Conservation (phyloP, 495 filamentous ascomycete genomes). For the Aspergillus egyptiacus region DNA sequence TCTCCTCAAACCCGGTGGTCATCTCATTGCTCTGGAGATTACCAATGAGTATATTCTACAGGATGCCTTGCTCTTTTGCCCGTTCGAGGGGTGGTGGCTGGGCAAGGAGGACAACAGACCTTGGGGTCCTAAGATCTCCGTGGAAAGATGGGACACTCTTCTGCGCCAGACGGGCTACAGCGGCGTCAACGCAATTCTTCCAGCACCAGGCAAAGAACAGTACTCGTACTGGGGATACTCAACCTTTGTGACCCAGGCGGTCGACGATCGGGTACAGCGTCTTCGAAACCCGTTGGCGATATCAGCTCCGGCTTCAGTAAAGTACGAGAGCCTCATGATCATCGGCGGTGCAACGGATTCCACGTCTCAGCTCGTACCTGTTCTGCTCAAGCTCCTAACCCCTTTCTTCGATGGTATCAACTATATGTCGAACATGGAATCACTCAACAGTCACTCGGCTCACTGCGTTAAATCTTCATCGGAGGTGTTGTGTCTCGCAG, state of each 20-base stretch:
- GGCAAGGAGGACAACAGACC: background rate
- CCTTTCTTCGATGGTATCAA: too few species aligned
- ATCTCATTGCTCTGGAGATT: background rate
- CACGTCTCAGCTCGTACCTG: too few species aligned
- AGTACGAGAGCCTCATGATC: background rate
- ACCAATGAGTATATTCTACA: background rate
- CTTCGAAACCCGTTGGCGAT: background rate
- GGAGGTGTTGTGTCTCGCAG: too few species aligned
- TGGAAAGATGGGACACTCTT: background rate
- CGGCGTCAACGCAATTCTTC: constrained; percentile 2
- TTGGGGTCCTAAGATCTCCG: background rate
- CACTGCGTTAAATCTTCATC: too few species aligned
- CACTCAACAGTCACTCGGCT: too few species aligned
- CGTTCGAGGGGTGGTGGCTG: constrained; percentile 6
- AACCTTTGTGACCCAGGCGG: constrained; percentile 3
- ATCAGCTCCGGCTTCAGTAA: background rate
- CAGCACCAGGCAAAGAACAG: background rate
- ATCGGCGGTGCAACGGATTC: background rate
- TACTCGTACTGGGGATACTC: background rate
- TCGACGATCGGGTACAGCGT: background rate
- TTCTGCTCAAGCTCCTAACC: too few species aligned
- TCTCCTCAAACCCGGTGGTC: constrained; percentile 26
- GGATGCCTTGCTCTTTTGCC: background rate
- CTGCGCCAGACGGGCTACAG: constrained; percentile 4
- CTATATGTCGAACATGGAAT: too few species aligned